These are phyloP conservation scores for Actinomortierella ambigua DNA, from an alignment of 371 early-diverging fungal species.

Conservation along the genomic window DNA sequence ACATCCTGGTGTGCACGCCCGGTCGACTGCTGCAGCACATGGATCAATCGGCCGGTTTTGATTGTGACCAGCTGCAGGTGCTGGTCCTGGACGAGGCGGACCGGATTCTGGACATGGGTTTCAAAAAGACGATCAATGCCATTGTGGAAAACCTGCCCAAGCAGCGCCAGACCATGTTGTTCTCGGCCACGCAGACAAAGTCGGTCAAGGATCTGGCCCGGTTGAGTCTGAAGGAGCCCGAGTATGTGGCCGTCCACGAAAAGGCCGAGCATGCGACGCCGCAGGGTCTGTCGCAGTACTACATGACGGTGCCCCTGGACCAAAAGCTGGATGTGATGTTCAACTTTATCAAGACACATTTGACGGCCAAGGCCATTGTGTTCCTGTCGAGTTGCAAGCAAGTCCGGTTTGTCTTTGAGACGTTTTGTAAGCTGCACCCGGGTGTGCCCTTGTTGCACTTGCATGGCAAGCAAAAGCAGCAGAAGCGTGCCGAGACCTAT, in stretches of 20 bases:
- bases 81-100: slow-evolving; percentile 99
- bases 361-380: slow-evolving; percentile 83
- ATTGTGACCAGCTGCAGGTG: slow-evolving; percentile 82
- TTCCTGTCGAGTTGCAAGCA: slow-evolving; percentile 92
- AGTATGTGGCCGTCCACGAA: slow-evolving; percentile 95
- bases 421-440: slow-evolving; percentile 93
- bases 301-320: slow-evolving; percentile 79
- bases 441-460: slow-evolving; percentile 91
- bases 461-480: slow-evolving; percentile 96
- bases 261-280: slow-evolving; percentile 84
- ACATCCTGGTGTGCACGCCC: slow-evolving; percentile 97
- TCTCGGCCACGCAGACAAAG: slow-evolving; percentile 97
- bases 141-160: slow-evolving; percentile 91
- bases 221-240: slow-evolving; percentile 87
- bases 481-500: slow-evolving; percentile 90
- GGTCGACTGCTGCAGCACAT: slow-evolving; percentile 98
- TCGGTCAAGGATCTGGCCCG: slow-evolving; percentile 93
- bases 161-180: slow-evolving; percentile 90
- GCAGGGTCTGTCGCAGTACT: slow-evolving; percentile 80
- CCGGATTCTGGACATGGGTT: slow-evolving; percentile 94
- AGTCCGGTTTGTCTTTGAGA: slow-evolving; percentile 91
- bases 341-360: slow-evolving; percentile 92
- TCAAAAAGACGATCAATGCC: slow-evolving; percentile 92
- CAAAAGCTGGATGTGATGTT: slow-evolving; percentile 91
- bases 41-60: slow-evolving; percentile 94